phyloP scores from a whole-genome alignment of 345 rosid species.

The Brassica rapa region DNA sequence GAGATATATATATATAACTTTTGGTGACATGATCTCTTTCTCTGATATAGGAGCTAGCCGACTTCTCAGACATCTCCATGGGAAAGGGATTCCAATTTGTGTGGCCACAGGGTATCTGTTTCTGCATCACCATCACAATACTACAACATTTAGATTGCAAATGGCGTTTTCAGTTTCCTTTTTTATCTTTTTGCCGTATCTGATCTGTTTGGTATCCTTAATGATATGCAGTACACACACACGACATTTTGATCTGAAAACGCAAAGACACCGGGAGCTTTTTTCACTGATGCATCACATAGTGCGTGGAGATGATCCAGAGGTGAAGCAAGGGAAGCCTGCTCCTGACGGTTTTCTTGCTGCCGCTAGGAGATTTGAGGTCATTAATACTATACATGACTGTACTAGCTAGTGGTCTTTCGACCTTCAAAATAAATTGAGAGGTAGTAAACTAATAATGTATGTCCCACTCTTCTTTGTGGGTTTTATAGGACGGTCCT shows the following conservation, averaged over 20 bases:
- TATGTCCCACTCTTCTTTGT: constrained; percentile 20
- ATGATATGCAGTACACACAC: constrained; percentile 61
- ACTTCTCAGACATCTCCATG: constrained; percentile 74
- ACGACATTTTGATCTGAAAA: constrained; percentile 80
- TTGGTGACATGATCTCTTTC: not conserved
- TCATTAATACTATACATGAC: not conserved
- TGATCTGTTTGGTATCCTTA: not conserved
- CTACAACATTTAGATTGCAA: constrained; percentile 9
- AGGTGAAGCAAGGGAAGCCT: constrained; percentile 93
- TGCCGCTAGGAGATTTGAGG: constrained; percentile 95
- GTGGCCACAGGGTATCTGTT: constrained; percentile 78
- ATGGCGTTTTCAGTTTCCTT: not conserved
- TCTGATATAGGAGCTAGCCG: constrained; percentile 66
- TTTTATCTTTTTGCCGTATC: not conserved
- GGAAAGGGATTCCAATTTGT: constrained; percentile 73
- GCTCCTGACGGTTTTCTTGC: constrained; percentile 85
- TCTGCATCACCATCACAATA: not conserved
- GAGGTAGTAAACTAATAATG: not conserved
- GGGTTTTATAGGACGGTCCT: constrained; percentile 56
- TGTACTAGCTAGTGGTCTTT: no score
- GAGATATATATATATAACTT: not conserved
- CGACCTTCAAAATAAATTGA: no score
- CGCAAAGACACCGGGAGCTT: constrained; percentile 71
- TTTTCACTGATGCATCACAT: constrained; percentile 92
- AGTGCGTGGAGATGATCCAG: constrained; percentile 93